phyloP scores from a whole-genome alignment of 1,284 basidiomycete genomes.

The Melampsora americana region DNA sequence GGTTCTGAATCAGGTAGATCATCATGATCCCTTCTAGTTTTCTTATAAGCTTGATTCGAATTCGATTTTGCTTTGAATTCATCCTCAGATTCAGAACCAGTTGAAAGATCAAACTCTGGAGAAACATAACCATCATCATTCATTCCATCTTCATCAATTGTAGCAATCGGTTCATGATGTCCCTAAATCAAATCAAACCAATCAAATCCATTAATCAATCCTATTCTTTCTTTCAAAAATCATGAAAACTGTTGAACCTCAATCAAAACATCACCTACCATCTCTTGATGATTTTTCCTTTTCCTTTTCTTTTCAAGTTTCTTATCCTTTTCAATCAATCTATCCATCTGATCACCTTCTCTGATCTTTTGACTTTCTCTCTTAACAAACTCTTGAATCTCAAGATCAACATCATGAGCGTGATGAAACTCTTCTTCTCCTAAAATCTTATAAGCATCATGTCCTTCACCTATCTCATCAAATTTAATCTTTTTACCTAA shows the following conservation, averaged over 20 bases:
- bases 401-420: conserved; percentile 65
- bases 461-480: conserved; percentile 75
- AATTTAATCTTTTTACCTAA: conserved; percentile 68
- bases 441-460: conserved; percentile 71
- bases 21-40: conserved; percentile 2
- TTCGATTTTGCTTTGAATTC: too few relatives aligned
- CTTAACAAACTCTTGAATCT: conserved; percentile 68
- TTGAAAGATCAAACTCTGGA: conserved; percentile 64
- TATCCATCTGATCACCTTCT: conserved; percentile 70
- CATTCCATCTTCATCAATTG: conserved; percentile 41
- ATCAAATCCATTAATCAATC: too few relatives aligned
- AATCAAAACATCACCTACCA: too few relatives aligned
- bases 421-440: conserved; percentile 67
- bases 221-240: too few relatives aligned
- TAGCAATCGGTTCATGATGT: conserved; percentile 5
- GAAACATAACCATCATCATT: conserved; percentile 62
- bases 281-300: conserved; percentile 72
- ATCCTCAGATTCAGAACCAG: conserved; percentile 45
- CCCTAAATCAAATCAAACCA: not conserved
- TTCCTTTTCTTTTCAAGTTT: conserved; percentile 78
- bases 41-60: conserved; percentile 38
- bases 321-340: conserved; percentile 79
- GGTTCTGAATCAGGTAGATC: conserved; percentile 10
- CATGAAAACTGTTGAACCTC: too few relatives aligned
- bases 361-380: conserved; percentile 69